Base-by-base conservation (phyloP, 2,329 filamentous ascomycete species). In the Emydomyces testavorans region DNA sequence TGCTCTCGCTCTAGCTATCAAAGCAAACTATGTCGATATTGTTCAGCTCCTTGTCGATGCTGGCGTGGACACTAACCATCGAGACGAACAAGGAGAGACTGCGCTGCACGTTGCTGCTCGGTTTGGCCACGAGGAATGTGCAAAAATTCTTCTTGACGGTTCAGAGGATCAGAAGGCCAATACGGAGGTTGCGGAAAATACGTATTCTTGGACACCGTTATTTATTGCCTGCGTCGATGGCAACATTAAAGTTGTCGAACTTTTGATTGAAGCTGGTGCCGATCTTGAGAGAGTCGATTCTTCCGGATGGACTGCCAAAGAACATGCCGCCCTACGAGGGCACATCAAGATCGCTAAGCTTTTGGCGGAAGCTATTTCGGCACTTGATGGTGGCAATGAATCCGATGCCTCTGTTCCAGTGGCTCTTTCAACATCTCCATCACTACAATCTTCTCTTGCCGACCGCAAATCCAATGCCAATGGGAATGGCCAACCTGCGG, bases 141-240 rank as follows among this genome's bases (percentile, higher is more conserved):
- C 85, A 11, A 78, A 74, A 50, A 79, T 86, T 18, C 71, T 98
- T 18, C 65, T 96, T 2, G 73, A 80, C 13, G 85, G 85, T 2
- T 82, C 78, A 0, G 67, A 73, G 4, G 71, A 77, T 36, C 85
- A 92, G 56, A 86, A 82, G 59, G 80, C 82, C 0, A 70, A 95
- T 52, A 70, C 88, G 0, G 83, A 94, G 57, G 69, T 93, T 29
- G 69, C 76, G 0, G 92, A 98, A 61, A 84, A 83, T 46, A 83
- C 83, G 0, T 96, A 93, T 60, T 80, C 83, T 2, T 98, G 92
- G 90, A 95, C 92, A 0, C 86, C 92, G n/a, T 71, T 98, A 10
- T 92, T 94, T 60, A 83, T 94, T 54, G 86, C 90, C 7, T 85
- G 84, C 46, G 90, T 96, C 2, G 89, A 98, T 59, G 90, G 90